These are phyloP conservation scores for Balakata baccata DNA, from an alignment of 345 rosid species.

Conservation along the genomic window DNA sequence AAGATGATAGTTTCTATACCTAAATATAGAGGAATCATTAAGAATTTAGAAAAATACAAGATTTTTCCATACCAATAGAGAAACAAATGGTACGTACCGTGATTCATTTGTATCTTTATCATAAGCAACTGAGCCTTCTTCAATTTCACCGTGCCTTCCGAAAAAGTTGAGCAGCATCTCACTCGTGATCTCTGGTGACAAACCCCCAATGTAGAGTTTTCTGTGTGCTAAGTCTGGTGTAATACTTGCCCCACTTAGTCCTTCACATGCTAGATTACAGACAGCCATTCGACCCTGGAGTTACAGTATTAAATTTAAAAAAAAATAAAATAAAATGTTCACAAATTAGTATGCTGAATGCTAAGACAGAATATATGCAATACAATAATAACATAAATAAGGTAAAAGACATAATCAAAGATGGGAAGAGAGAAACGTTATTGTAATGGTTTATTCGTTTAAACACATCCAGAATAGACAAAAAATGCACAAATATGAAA, in stretches of 20 bases:
- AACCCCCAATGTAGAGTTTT: slow-evolving; percentile 61
- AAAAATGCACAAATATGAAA: neutral
- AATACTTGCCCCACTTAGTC: slow-evolving; percentile 43
- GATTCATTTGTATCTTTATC: slow-evolving; percentile 65
- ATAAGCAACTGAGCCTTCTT: slow-evolving; percentile 69
- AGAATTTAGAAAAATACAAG: neutral
- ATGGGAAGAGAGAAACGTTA: neutral
- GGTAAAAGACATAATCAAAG: no score
- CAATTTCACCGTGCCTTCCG: slow-evolving; percentile 56
- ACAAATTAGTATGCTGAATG: neutral
- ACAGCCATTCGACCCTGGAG: slow-evolving; percentile 65
- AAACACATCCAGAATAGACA: neutral
- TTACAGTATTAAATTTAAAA: neutral
- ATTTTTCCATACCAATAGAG: neutral
- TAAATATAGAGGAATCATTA: no score
- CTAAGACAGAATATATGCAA: neutral
- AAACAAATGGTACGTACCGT: slow-evolving; percentile 29
- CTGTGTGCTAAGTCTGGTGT: slow-evolving; percentile 51
- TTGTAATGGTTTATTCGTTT: neutral
- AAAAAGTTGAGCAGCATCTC: slow-evolving; percentile 51
- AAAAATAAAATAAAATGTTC: neutral
- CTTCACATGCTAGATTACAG: slow-evolving; percentile 63
- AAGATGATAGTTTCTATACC: slow-evolving; percentile 8
- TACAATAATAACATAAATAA: neutral
- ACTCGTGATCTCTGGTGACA: slow-evolving; percentile 58